Base-by-base conservation (phyloP, 2,329 filamentous ascomycete genomes). In the Aureobasidium uvarum region DNA sequence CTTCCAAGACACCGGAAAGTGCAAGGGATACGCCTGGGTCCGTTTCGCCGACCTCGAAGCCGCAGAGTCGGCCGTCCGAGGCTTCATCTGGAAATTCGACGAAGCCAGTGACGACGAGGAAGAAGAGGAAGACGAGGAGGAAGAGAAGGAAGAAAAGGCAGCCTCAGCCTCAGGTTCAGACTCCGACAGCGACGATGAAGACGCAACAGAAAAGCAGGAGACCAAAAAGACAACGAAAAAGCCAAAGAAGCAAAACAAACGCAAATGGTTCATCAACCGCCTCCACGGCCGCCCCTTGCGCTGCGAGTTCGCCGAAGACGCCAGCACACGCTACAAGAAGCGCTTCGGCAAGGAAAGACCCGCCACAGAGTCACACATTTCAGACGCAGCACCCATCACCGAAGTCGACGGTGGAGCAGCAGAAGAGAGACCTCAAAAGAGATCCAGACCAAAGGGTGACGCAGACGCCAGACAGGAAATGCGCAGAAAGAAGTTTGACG, bases 1-100 rank as follows among this genome's bases (percentile, higher is more conserved):
- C 0, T 99, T 99, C 74, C 91, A 98, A 77, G 96, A 99, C 76
- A 89, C 89, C 23, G 95, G 95, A 50, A 99, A 98, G 80, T 99
- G 95, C 81, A 98, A 98, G 80, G 96, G 95, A 20, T 99, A 89
- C 78, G 95, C 89, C 6, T 99, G 95, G 93, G 87, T 99, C 67
- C 91, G 91, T 68, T 99, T 98, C 77, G 88, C 89, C 74, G 87
- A 92, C 59, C 74, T 93, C 13, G 87, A 90, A 65, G 85, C 89
- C 0, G 92, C 92, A 0, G 85, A 88, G 58, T 84, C 84, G 72
- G 91, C 90, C 3, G 92, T 96, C 69, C 88, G 87, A 74, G 94
- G 94, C 0, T 97, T 90, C 72, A 83, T 92, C 72, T 85, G 84
- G 74, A 85, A 89, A 74, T 83, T 85, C 64, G 77, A 89, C 45